A percentile compares a stretch with the other conserved stretches of the same genome.
These are phyloP conservation scores for Pythium rishiriense DNA, from an alignment of 352 stramenopile genomes.

Conservation along the genomic window DNA sequence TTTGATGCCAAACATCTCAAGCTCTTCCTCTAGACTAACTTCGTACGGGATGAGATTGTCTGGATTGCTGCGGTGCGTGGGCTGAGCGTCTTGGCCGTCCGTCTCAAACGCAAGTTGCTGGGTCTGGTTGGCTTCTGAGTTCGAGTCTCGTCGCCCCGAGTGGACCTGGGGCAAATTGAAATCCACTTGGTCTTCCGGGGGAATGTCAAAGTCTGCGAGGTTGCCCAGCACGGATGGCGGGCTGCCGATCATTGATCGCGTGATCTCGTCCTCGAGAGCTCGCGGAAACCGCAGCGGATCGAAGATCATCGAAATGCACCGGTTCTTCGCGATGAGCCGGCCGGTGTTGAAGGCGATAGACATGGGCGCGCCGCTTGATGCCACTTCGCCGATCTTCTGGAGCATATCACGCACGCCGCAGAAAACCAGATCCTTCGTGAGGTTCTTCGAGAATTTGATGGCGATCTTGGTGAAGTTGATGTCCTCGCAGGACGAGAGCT, in stretches of 20 bases:
- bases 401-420: constrained; percentile 67
- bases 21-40: constrained; percentile 52
- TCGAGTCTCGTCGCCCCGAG: constrained; percentile 2
- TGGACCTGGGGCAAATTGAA: constrained; percentile 20
- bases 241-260: constrained; percentile 55
- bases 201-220: constrained; percentile 60
- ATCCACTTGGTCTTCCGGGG: constrained; percentile 42
- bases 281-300: constrained; percentile 63
- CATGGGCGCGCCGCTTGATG: constrained; percentile 46
- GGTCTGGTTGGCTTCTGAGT: neutral
- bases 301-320: constrained; percentile 68
- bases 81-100: constrained; percentile 42
- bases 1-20: constrained; percentile 49
- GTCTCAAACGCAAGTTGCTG: constrained; percentile 31
- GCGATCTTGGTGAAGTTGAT: constrained; percentile 85
- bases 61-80: constrained; percentile 48
- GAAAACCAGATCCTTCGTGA: constrained; percentile 79
- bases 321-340: constrained; percentile 76
- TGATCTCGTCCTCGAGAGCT: constrained; percentile 54
- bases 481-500: constrained; percentile 64
- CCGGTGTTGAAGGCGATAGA: constrained; percentile 72
- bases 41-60: constrained; percentile 52
- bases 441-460: constrained; percentile 75
- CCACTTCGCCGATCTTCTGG: constrained; percentile 71
- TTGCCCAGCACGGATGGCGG: constrained; percentile 47